phyloP scores from a whole-genome alignment of 2,329 filamentous ascomycete species.

The Falciphora oryzae region DNA sequence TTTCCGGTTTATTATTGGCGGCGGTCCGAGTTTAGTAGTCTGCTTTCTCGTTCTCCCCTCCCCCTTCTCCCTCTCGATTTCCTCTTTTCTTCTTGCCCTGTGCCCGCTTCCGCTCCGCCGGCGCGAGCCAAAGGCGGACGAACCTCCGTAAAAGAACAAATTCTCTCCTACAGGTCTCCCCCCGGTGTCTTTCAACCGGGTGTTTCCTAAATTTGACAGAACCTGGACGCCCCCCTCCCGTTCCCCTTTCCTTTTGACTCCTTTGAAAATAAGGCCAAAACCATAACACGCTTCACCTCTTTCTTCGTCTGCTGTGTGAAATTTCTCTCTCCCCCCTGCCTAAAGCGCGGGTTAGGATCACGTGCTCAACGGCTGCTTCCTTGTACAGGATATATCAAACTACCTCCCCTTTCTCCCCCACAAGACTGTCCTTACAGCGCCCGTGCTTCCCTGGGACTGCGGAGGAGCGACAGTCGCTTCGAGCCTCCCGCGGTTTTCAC shows the following conservation, averaged over 20 bases:
- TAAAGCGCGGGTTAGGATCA: not conserved
- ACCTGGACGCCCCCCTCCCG: not conserved
- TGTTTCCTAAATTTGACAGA: not conserved
- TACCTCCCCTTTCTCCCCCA: not conserved
- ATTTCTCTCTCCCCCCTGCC: no score
- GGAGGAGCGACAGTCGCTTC: not conserved
- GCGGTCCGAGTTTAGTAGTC: not conserved
- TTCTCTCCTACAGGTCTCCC: not conserved
- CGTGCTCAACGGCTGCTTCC: not conserved
- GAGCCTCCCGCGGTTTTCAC: not conserved
- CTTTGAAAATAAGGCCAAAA: constrained; percentile 1
- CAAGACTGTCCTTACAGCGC: not conserved
- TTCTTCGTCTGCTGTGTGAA: not conserved
- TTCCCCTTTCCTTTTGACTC: not conserved
- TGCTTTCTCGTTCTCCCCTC: not conserved
- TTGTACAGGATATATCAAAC: not conserved
- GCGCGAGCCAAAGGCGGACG: not conserved
- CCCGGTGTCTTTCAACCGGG: not conserved
- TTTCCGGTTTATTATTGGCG: not conserved
- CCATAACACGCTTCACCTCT: not conserved
- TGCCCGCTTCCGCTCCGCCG: not conserved
- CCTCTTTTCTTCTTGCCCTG: not conserved
- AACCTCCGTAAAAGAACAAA: not conserved
- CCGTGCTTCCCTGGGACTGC: not conserved
- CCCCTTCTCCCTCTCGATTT: not conserved